Evolutionary conservation across 1,284 basidiomycete species (phyloP).

Genomic region (Cystobasidium slooffiae): DNA sequence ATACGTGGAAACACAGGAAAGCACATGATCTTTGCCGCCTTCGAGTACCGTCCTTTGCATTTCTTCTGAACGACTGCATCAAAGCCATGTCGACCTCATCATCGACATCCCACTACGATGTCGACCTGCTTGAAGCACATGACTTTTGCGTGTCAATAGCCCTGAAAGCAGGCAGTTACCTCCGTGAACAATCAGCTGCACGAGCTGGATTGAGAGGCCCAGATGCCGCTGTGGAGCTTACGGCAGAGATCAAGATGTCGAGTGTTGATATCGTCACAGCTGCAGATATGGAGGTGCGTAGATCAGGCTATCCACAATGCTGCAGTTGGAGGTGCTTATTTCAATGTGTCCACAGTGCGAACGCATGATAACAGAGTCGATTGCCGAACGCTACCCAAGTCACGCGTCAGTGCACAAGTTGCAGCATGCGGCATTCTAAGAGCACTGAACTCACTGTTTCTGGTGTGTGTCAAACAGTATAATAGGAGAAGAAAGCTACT

Average conservation of each 20-base stretch:
- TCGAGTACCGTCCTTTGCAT: not conserved
- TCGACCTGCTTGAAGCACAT: slow-evolving; percentile 48
- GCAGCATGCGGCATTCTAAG: not conserved
- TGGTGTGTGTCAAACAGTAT: slow-evolving; percentile 42
- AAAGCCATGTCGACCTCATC: not conserved
- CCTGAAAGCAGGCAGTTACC: slow-evolving; percentile 49
- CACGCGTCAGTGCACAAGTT: slow-evolving; percentile 46
- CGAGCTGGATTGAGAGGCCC: slow-evolving; percentile 46
- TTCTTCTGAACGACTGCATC: not conserved
- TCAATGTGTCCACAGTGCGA: slow-evolving; percentile 40
- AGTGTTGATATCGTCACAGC: slow-evolving; percentile 49
- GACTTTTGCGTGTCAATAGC: slow-evolving; percentile 47
- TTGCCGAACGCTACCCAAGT: slow-evolving; percentile 46
- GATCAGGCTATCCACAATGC: not conserved
- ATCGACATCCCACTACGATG: not conserved
- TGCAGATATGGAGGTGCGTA: slow-evolving; percentile 47
- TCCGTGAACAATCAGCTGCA: slow-evolving; percentile 48
- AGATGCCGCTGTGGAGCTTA: slow-evolving; percentile 21
- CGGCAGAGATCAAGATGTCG: slow-evolving; percentile 46
- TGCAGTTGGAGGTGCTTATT: not conserved
- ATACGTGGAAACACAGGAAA: not conserved
- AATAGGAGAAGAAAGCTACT: slow-evolving; percentile 52
- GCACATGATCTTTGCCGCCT: not conserved
- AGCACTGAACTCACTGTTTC: not conserved
- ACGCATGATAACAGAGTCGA: slow-evolving; percentile 47